A percentile compares a stretch with the other conserved stretches of the same genome.
Evolutionary conservation across 1,139 yeast species (phyloP).

Genomic region (Eremothecium cymbalariae): DNA sequence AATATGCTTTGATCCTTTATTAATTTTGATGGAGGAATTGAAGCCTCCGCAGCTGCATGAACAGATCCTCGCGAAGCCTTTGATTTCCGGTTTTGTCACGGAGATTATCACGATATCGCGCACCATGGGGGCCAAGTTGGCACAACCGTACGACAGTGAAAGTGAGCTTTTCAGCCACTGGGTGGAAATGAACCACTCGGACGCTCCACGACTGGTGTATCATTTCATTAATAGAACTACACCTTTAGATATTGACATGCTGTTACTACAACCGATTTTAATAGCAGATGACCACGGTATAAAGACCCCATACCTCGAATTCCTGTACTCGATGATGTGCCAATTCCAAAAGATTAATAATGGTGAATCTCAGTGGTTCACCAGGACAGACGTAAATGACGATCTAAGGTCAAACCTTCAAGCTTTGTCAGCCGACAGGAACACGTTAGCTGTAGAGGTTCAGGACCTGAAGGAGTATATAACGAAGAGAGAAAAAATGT

Average conservation of each 20-base stretch:
- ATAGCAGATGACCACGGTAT: conserved; percentile 79
- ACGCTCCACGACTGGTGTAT: conserved; percentile 25
- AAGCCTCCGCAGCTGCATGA: conserved; percentile 48
- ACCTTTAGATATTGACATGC: conserved; percentile 55
- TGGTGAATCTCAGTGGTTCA: conserved; percentile 36
- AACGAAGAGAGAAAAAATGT: neutral
- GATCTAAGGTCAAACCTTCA: neutral
- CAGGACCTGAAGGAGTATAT: neutral
- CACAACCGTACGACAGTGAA: conserved; percentile 38
- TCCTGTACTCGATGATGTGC: conserved; percentile 70
- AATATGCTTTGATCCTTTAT: conserved; percentile 67
- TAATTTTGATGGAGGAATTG: conserved; percentile 64
- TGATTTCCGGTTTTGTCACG: conserved; percentile 66
- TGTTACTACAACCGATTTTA: conserved; percentile 75
- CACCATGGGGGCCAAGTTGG: conserved; percentile 58
- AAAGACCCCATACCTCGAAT: conserved; percentile 84
- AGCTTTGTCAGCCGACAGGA: neutral
- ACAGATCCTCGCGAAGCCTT: conserved; percentile 77
- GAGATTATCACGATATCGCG: conserved; percentile 69
- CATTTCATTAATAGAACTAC: conserved; percentile 25
- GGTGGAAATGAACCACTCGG: conserved; percentile 32
- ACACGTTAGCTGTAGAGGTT: neutral
- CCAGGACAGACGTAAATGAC: conserved; percentile 30
- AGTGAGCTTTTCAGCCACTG: conserved; percentile 48
- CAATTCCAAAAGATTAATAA: conserved; percentile 51